Evolutionary conservation across 2,329 filamentous ascomycete species (phyloP), one percentile per base, ranked within the genome.

Genomic region (Pseudogymnoascus sp.): DNA sequence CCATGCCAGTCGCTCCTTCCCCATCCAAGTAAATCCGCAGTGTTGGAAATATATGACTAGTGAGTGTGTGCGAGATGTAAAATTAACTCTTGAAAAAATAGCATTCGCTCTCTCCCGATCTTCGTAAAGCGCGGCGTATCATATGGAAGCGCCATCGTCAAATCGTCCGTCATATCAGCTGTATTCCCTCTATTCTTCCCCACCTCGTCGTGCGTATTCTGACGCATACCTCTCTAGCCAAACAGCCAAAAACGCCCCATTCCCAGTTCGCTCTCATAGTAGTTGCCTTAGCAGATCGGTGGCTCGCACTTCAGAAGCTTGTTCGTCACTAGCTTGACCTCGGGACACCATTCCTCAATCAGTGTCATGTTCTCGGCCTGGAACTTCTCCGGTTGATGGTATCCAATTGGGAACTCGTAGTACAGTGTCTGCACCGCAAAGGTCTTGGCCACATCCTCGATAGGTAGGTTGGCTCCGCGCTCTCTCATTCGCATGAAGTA

Each of bases 261-360:
- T 31, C 46, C 23, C 25, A 31, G 16, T 31, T 31, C 25, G 23
- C 14, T 53, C 25, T 31, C 14, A 25, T 31, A 53, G 46, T 16
- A 53, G 23, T 53, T 53, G 11, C 42, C 25, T 60, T 36, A 60
- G 16, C 56, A 60, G 23, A 60, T 60, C 10, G 56, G 56, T 7
- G 56, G 56, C 56, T 60, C 56, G 14, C 56, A 60, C 21, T 60
- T 60, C 28, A 60, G 21, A 60, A 60, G 31, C 56, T 40, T 60
- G 37, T 60, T 28, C 25, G 31, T 60, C 31, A 60, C 56, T 10
- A 60, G 56, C 56, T 25, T 60, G 7, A 60, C 56, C 16, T 75
- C 73, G 0, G 73, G 73, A 65, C 73, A 75, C 67, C 70, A 75
- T 59, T 66, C 60, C 31, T 66, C 62, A 14, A 74, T 70, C 64